phyloP scores from a whole-genome alignment of 2,329 filamentous ascomycete genomes.

The Pseudocercospora pini-densiflorae region DNA sequence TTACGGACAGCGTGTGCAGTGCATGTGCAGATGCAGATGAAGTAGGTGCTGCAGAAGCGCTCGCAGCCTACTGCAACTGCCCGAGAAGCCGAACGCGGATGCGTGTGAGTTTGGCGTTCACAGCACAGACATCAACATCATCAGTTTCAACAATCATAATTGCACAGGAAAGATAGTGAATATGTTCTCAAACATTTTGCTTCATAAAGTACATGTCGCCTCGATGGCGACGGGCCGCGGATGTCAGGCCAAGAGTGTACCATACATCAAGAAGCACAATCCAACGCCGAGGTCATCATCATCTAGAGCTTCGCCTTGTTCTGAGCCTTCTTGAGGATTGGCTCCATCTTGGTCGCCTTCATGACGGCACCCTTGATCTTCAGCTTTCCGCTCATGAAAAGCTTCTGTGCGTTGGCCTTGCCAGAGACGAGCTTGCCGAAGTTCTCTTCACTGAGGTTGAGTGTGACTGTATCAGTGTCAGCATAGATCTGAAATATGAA shows the following conservation, averaged over 20 bases:
- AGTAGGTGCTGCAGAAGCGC: not conserved
- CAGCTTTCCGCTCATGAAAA: constrained; percentile 98
- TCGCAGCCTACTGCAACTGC: not conserved
- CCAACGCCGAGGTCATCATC: constrained; percentile 2
- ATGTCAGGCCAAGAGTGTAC: constrained; percentile 2
- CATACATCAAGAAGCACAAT: constrained; percentile 15
- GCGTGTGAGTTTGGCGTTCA: not conserved
- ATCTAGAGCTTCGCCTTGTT: constrained; percentile 79
- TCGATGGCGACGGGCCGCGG: not conserved
- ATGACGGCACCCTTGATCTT: constrained; percentile 99
- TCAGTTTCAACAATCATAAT: not conserved
- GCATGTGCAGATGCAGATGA: not conserved
- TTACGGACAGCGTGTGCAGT: not conserved
- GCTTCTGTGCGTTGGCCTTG: constrained; percentile 89
- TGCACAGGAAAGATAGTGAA: not conserved
- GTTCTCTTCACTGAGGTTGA: constrained; percentile 81
- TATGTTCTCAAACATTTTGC: not conserved
- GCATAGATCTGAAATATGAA: not conserved
- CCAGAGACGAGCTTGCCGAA: constrained; percentile 82
- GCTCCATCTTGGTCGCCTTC: constrained; percentile 97
- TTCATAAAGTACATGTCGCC: constrained; percentile 13
- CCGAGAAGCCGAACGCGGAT: not conserved
- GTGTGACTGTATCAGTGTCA: constrained; percentile 67
- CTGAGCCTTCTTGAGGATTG: constrained; percentile 86
- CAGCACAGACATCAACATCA: not conserved